Evolutionary conservation across 1,284 basidiomycete genomes (phyloP), one percentile per base, ranked within the genome.

Genomic region (Malassezia sp.): DNA sequence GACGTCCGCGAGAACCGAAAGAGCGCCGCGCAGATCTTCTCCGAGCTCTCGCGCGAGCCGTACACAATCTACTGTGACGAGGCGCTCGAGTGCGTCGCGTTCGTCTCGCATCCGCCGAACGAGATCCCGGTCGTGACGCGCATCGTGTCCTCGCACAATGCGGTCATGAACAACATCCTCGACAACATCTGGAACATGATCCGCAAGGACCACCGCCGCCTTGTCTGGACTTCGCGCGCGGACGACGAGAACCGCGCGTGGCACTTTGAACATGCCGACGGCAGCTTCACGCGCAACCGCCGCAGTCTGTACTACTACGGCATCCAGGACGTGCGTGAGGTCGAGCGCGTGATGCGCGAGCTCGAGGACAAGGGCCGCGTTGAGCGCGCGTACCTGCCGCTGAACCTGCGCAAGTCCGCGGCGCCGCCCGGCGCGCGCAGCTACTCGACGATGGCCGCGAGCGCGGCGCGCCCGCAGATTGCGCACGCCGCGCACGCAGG

Each of bases 261-360:
- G 91, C 91, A 99, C 75, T 99, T 95, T 70, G 93, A 99, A 76
- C 81, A 88, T 45, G 88, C 91, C 1, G 91, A 97, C 61, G 91
- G 91, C 7, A 87, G 84, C 73, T 99, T 99, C 75, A 93, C 90
- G 10, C 79, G 93, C 43, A 86, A 86, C 26, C 89, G 91, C 35
- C 71, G 75, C 71, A 88, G 82, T 66, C 74, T 99, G 67, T 97
- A 95, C 79, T 97, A 91, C 88, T 96, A 93, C 70, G 91, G 91
- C 43, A 78, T 96, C 32, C 82, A 84, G 60, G 87, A 93, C 63
- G 82, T 95, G 28, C 78, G 79, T 51, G 90, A 96, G 72, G 87
- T 99, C 29, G 89, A 99, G 56, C 35, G 42, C 15, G 54, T 59
- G 20, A 57, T 70, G 76, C 78, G 75, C 59, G 79, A 81, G 93